Conservation (phyloP, 805 yeast genomes). For the Candida stauntonica region DNA sequence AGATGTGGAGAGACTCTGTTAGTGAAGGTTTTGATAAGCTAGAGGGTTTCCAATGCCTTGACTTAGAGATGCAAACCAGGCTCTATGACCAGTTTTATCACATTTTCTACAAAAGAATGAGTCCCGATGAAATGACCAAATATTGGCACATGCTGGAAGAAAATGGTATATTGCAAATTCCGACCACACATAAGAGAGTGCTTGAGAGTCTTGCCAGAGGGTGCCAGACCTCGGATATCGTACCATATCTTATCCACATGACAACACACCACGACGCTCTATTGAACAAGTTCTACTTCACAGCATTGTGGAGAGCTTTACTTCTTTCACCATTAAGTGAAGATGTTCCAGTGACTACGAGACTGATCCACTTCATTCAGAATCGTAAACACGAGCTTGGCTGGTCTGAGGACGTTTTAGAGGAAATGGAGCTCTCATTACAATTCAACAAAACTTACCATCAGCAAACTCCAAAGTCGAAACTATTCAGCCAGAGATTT, state of each 20-base stretch:
- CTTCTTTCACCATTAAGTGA: constrained; percentile 2
- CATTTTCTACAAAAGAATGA: constrained; percentile 8
- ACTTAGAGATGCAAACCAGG: constrained; percentile 5
- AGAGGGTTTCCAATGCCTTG: neutral
- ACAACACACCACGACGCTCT: neutral
- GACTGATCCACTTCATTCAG: constrained; percentile 4
- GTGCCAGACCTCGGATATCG: neutral
- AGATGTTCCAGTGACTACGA: constrained; percentile 2
- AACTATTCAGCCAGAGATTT: constrained; percentile 1
- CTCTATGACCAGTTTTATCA: constrained; percentile 13
- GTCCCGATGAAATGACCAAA: constrained; percentile 7
- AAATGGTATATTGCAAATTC: constrained; percentile 7
- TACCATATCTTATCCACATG: neutral
- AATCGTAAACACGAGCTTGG: constrained; percentile 1
- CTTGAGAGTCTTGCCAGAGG: constrained; percentile 6
- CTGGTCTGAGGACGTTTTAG: constrained; percentile 5
- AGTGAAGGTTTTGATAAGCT: neutral
- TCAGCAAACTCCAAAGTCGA: neutral
- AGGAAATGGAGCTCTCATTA: neutral
- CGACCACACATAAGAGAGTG: constrained; percentile 2
- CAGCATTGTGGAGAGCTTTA: constrained; percentile 7
- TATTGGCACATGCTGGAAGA: constrained; percentile 4
- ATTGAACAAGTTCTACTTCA: constrained; percentile 5
- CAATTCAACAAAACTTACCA: neutral
- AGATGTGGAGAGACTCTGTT: constrained; percentile 3